phyloP scores from a whole-genome alignment of 2,329 filamentous ascomycete genomes.

The Aspergillus flavus region DNA sequence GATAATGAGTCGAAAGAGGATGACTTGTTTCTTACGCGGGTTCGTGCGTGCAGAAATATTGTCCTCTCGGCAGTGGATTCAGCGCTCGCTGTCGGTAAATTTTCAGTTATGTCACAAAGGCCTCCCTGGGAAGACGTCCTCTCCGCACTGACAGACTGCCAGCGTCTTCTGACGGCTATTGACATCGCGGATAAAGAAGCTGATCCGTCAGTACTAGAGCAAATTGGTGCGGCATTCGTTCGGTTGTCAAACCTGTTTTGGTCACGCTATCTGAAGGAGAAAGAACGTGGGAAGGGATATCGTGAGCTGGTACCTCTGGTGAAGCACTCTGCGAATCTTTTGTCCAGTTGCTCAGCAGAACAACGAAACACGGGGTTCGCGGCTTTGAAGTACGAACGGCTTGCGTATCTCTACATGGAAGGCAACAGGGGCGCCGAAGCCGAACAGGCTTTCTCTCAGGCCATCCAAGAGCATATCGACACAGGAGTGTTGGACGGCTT shows the following conservation, averaged over 20 bases:
- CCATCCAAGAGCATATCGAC: constrained; percentile 45
- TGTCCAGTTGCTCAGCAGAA: constrained; percentile 35
- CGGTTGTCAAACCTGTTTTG: constrained; percentile 52
- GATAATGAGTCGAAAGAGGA: constrained; percentile 31
- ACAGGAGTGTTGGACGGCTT: constrained; percentile 39
- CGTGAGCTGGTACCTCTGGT: constrained; percentile 42
- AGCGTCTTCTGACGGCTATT: constrained; percentile 38
- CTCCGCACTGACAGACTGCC: constrained; percentile 39
- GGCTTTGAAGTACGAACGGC: constrained; percentile 48
- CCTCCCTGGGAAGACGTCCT: constrained; percentile 43
- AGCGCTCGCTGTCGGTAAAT: constrained; percentile 40
- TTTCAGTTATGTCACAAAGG: constrained; percentile 39
- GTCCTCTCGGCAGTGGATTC: constrained; percentile 46
- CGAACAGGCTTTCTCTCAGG: constrained; percentile 39
- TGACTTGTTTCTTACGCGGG: constrained; percentile 35
- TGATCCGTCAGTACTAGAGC: constrained; percentile 23
- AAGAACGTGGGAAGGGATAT: constrained; percentile 36
- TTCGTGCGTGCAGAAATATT: constrained; percentile 38
- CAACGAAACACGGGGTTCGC: constrained; percentile 44
- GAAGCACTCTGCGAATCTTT: constrained; percentile 43
- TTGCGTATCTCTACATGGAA: constrained; percentile 45
- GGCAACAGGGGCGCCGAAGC: constrained; percentile 39
- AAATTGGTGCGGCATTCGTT: constrained; percentile 33
- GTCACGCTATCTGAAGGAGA: constrained; percentile 49
- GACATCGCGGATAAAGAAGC: constrained; percentile 17